A percentile compares a stretch with the other conserved stretches of the same genome.
phyloP scores from a whole-genome alignment of 2,329 filamentous ascomycete species.

The Colletotrichum scovillei region DNA sequence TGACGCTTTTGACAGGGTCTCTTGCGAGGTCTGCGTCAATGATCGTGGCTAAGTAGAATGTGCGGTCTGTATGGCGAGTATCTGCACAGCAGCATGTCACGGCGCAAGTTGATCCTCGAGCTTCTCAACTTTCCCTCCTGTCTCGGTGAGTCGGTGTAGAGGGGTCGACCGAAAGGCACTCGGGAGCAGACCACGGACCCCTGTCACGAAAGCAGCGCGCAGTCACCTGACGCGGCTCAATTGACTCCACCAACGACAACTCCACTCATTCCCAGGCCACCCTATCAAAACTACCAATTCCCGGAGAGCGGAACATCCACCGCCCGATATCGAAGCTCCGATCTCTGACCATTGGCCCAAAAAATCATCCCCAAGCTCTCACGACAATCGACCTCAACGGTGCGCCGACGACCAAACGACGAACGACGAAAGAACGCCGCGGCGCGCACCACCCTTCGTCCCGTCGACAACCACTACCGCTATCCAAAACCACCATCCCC shows the following conservation, averaged over 20 bases:
- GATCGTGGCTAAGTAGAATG: fast-evolving
- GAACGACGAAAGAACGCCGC: background rate
- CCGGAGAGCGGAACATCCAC: conserved; percentile 18
- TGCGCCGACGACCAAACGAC: background rate
- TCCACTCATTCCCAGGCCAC: fast-evolving
- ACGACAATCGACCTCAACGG: background rate
- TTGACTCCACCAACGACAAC: background rate
- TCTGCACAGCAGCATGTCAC: background rate
- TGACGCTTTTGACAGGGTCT: fast-evolving
- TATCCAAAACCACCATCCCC: too few species aligned
- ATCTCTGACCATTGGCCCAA: conserved; percentile 14
- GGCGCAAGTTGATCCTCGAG: background rate
- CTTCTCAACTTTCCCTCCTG: background rate
- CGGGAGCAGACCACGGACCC: background rate
- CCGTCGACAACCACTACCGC: background rate
- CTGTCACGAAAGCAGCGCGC: conserved; percentile 46
- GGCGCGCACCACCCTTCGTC: background rate
- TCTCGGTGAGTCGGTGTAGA: conserved; percentile 12
- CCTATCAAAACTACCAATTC: background rate
- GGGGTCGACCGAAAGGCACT: background rate
- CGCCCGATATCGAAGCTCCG: conserved; percentile 17
- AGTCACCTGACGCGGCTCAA: conserved; percentile 47
- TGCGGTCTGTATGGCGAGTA: background rate
- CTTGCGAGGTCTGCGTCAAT: background rate
- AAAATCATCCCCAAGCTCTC: conserved; percentile 19